Evolutionary conservation across 1,139 yeast species (phyloP).

Genomic region (Scheffersomyces titani): DNA sequence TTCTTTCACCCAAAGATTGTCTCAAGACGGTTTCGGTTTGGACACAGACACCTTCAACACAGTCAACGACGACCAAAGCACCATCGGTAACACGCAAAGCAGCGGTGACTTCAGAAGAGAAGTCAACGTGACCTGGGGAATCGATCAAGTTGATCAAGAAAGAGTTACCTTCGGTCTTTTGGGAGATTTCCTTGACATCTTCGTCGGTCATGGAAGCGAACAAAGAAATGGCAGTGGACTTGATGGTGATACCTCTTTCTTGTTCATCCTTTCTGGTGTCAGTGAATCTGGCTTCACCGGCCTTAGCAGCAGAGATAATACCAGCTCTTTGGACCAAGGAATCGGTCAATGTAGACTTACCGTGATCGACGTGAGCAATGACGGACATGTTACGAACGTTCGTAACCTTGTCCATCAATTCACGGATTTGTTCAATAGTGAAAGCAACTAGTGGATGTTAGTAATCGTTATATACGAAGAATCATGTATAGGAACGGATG

Average conservation of each 20-base stretch:
- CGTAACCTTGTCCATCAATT: conserved; percentile 98
- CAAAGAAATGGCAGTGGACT: conserved; percentile 98
- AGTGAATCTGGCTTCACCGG: conserved; percentile 99
- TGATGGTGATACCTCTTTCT: conserved; percentile 99
- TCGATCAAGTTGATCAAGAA: conserved; percentile 98
- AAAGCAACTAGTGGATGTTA: conserved; percentile 54
- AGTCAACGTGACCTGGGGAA: conserved; percentile 99
- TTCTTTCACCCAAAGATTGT: conserved; percentile 99
- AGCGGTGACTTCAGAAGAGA: conserved; percentile 99
- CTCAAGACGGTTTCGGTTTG: conserved; percentile 99
- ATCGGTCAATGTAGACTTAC: conserved; percentile 99
- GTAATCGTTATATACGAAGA: conserved; percentile 5
- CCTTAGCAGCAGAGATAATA: conserved; percentile 99
- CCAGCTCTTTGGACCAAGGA: conserved; percentile 99
- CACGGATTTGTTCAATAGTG: conserved; percentile 95
- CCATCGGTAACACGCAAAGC: conserved; percentile 99
- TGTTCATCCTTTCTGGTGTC: conserved; percentile 99
- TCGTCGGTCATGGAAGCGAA: conserved; percentile 89
- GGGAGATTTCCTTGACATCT: conserved; percentile 92
- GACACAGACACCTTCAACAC: conserved; percentile 99
- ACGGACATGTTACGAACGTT: conserved; percentile 99
- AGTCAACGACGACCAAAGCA: conserved; percentile 99
- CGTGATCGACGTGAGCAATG: conserved; percentile 99
- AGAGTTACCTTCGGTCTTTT: conserved; percentile 91
- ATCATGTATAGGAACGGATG: neutral